Evolutionary conservation across 768 basidiomycete genomes (phyloP).

Genomic region (Pisolithus sp.): DNA sequence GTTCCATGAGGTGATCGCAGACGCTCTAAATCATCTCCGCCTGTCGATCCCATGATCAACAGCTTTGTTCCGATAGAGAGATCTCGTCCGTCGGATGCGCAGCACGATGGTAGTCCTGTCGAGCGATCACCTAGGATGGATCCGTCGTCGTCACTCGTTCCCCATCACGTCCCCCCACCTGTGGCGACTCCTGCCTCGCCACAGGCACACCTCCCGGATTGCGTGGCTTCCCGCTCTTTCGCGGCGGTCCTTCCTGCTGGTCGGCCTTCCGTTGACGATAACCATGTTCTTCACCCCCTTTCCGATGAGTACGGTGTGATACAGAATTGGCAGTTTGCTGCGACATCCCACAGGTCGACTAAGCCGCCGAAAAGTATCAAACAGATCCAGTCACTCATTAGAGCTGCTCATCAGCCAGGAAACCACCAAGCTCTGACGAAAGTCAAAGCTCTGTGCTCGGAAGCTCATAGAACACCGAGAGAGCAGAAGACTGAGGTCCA

Average conservation of each 20-base stretch:
- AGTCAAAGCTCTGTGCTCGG: slow-evolving; percentile 40
- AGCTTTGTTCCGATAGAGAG: slow-evolving; percentile 4
- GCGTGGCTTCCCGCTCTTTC: slow-evolving; percentile 29
- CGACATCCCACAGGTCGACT: slow-evolving; percentile 9
- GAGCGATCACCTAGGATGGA: slow-evolving; percentile 14
- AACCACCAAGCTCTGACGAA: slow-evolving; percentile 35
- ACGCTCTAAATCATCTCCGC: slow-evolving; percentile 8
- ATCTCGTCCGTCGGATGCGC: slow-evolving; percentile 2
- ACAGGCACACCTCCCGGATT: slow-evolving; percentile 29
- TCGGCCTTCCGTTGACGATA: slow-evolving; percentile 21
- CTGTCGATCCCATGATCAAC: neutral
- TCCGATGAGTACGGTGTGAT: slow-evolving; percentile 14
- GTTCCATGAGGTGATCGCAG: neutral
- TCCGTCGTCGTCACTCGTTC: slow-evolving; percentile 13
- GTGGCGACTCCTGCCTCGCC: slow-evolving; percentile 29
- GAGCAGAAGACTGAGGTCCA: slow-evolving; percentile 42
- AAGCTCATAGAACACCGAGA: slow-evolving; percentile 38
- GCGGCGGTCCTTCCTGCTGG: slow-evolving; percentile 28
- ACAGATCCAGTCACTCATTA: slow-evolving; percentile 38
- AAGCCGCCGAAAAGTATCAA: slow-evolving; percentile 33
- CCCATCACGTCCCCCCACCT: slow-evolving; percentile 16
- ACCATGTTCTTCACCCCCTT: slow-evolving; percentile 16
- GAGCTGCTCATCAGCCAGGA: slow-evolving; percentile 36
- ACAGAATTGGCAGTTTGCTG: slow-evolving; percentile 21
- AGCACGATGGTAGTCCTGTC: slow-evolving; percentile 3